Evolutionary conservation across 306 rosid genomes (phyloP).

Genomic region (Glycine soja): DNA sequence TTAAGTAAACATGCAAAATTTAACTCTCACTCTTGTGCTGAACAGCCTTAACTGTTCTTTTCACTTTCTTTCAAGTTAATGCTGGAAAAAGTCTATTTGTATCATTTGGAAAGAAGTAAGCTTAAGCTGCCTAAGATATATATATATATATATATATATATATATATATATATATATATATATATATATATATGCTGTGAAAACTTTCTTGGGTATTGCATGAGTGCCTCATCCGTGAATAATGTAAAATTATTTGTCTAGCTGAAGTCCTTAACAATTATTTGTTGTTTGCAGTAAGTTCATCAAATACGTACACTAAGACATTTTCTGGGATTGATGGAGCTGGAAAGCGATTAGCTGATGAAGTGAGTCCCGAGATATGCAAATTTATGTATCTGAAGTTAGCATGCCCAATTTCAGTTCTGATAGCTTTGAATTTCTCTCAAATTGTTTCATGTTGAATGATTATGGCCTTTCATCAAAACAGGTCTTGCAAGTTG

Average conservation of each 20-base stretch:
- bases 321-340: constrained; percentile 95
- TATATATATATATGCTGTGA: background rate
- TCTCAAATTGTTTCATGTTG: constrained; percentile 41
- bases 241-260: constrained; percentile 25
- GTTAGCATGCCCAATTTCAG: constrained; percentile 19
- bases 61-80: constrained; percentile 1
- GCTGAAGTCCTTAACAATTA: constrained; percentile 41
- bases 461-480: constrained; percentile 47
- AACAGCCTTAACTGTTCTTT: constrained; percentile 25
- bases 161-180: too few species aligned
- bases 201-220: constrained; percentile 28
- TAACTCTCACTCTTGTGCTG: constrained; percentile 23
- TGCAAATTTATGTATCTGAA: constrained; percentile 44
- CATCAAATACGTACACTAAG: constrained; percentile 79
- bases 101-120: constrained; percentile 28
- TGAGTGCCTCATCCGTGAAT: constrained; percentile 39
- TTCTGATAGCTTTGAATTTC: constrained; percentile 37
- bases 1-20: constrained; percentile 38
- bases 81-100: constrained; percentile 32
- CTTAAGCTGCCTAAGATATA: constrained; percentile 21
- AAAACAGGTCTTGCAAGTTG: constrained; percentile 80
- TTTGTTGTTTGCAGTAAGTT: constrained; percentile 76
- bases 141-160: too few species aligned
- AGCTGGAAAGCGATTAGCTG: constrained; percentile 94
- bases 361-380: constrained; percentile 72